These are phyloP conservation scores for Talinum fruticosum DNA, from an alignment of 148 eudicot species.

Conservation along the genomic window DNA sequence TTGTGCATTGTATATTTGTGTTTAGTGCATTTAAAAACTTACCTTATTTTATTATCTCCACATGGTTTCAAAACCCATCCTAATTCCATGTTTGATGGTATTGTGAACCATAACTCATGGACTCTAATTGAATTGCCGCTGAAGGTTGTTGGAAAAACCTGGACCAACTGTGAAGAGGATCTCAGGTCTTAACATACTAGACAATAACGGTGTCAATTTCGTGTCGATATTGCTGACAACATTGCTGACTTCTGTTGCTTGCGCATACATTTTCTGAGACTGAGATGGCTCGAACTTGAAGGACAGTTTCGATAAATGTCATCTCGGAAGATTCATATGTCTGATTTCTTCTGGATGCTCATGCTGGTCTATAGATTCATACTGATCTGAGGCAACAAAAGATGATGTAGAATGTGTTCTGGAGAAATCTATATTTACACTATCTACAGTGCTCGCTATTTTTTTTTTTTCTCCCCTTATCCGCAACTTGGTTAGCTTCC, in stretches of 20 bases:
- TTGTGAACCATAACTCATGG: not conserved
- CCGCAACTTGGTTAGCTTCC: too few species aligned
- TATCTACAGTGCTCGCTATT: too few species aligned
- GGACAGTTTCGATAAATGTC: not conserved
- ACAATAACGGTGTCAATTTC: constrained; percentile 44
- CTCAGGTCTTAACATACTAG: constrained; percentile 36
- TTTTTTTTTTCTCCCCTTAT: too few species aligned
- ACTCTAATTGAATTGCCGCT: constrained; percentile 11
- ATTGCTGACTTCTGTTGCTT: constrained; percentile 33
- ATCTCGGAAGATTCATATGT: too few species aligned
- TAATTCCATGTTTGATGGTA: not conserved
- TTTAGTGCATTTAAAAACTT: too few species aligned
- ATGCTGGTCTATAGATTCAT: too few species aligned
- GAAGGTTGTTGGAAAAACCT: constrained; percentile 45
- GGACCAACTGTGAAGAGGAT: constrained; percentile 45
- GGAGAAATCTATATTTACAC: too few species aligned
- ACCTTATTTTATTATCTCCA: too few species aligned
- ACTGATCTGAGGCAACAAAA: too few species aligned
- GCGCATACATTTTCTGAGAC: constrained; percentile 35
- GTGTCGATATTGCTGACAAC: constrained; percentile 38
- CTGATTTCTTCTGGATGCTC: too few species aligned
- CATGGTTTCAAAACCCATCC: too few species aligned
- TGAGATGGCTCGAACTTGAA: not conserved
- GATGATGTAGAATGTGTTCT: too few species aligned
- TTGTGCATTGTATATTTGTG: not conserved